Conservation (phyloP, 257 asterid genomes). For the Gentiana straminea region DNA sequence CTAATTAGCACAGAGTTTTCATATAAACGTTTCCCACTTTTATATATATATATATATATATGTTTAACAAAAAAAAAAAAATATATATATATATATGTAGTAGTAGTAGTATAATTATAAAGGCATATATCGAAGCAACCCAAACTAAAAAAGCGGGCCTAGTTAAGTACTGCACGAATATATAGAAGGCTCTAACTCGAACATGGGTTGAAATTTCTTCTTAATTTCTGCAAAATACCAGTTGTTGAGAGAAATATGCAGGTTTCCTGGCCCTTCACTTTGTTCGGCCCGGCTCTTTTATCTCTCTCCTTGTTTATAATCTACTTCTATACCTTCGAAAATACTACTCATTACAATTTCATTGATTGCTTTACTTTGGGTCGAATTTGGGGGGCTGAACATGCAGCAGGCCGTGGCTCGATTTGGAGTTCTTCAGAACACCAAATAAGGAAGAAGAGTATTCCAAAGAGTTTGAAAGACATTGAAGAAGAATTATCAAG, state of each 20-base stretch:
- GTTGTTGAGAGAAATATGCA: not conserved
- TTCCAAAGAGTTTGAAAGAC: not conserved
- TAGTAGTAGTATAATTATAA: no score
- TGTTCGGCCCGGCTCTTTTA: slow-evolving; percentile 1
- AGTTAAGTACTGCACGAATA: no score
- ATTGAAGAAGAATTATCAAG: slow-evolving; percentile 19
- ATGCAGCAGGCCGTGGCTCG: not conserved
- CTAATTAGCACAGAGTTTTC: no score
- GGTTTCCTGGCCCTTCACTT: not conserved
- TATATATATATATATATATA: no score
- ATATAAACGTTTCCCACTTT: no score
- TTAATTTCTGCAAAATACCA: no score
- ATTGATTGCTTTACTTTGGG: not conserved
- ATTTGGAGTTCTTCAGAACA: not conserved
- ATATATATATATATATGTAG: no score
- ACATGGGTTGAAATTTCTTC: no score
- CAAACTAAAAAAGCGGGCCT: no score
- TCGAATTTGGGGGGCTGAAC: not conserved
- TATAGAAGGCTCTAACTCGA: no score
- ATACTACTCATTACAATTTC: not conserved
- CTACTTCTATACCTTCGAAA: slow-evolving; percentile 2
- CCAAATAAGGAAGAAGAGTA: slow-evolving; percentile 4
- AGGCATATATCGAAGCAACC: no score
- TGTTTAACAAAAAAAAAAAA: no score
- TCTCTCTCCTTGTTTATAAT: slow-evolving; percentile 2